phyloP scores from a whole-genome alignment of 2,329 filamentous ascomycete species.

The Trichophyton simii region DNA sequence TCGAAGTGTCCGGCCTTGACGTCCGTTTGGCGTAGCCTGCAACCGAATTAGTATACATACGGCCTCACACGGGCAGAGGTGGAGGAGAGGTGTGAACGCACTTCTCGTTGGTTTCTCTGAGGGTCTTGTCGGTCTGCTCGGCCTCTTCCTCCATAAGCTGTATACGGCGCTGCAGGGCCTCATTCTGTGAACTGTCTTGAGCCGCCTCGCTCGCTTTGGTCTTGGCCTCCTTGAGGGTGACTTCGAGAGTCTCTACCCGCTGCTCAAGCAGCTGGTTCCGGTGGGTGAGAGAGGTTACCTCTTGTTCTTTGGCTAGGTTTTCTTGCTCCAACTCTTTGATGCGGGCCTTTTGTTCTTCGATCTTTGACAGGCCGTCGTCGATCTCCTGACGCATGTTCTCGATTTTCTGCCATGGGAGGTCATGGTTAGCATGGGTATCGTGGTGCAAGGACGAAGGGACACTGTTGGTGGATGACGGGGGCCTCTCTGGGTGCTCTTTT shows the following conservation, averaged over 20 bases:
- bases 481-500: not conserved
- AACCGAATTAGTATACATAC: not conserved
- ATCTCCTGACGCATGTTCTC: conserved; percentile 78
- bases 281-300: conserved; percentile 91
- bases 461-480: not conserved
- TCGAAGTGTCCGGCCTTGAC: conserved; percentile 99
- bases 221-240: conserved; percentile 73
- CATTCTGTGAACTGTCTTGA: conserved; percentile 77
- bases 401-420: conserved; percentile 9
- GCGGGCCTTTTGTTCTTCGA: conserved; percentile 75
- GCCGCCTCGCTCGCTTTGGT: conserved; percentile 68
- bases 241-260: conserved; percentile 89
- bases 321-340: conserved; percentile 89
- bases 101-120: conserved; percentile 98
- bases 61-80: not conserved
- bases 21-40: conserved; percentile 93
- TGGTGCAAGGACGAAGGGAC: not conserved
- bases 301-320: conserved; percentile 91
- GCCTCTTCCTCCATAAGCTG: conserved; percentile 97
- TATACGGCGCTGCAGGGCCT: conserved; percentile 79
- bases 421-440: not conserved
- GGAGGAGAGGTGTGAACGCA: conserved; percentile 40
- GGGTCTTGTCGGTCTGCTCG: conserved; percentile 88
- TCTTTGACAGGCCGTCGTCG: conserved; percentile 68
- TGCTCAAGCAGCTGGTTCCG: conserved; percentile 82